Conservation (phyloP, 148 eudicot genomes). For the Nepenthes gracilis region DNA sequence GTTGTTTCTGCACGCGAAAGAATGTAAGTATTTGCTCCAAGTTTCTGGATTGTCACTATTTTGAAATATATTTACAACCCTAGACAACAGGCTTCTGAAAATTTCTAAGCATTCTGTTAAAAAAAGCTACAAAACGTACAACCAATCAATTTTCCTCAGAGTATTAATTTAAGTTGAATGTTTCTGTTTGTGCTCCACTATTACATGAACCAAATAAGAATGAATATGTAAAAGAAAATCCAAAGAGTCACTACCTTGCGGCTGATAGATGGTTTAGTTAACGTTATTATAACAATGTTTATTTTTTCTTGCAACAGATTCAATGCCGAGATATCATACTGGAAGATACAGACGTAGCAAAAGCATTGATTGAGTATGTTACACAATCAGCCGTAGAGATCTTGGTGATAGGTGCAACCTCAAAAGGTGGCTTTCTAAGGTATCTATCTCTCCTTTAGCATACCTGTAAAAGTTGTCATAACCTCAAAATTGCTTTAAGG, state of each 20-base stretch:
- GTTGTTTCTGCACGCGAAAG: slow-evolving; percentile 62
- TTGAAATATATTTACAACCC: too few relatives aligned
- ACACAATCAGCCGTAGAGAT: slow-evolving; percentile 54
- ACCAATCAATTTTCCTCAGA: too few relatives aligned
- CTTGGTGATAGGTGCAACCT: slow-evolving; percentile 55
- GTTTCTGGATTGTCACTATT: too few relatives aligned
- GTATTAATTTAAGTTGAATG: too few relatives aligned
- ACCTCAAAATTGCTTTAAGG: neutral
- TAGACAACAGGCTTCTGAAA: too few relatives aligned
- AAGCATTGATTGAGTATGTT: slow-evolving; percentile 51
- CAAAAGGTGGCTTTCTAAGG: slow-evolving; percentile 53
- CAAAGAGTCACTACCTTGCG: too few relatives aligned
- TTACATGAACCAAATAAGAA: neutral
- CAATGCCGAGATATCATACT: slow-evolving; percentile 55
- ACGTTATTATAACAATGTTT: neutral
- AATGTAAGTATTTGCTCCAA: slow-evolving; percentile 39
- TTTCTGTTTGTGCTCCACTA: neutral
- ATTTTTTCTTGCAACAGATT: slow-evolving; percentile 26
- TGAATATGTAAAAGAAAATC: neutral
- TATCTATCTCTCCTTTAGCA: slow-evolving; percentile 5
- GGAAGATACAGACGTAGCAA: slow-evolving; percentile 62
- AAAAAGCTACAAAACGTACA: too few relatives aligned
- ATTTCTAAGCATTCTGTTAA: too few relatives aligned
- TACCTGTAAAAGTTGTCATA: neutral
- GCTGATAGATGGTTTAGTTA: too few relatives aligned